Base-by-base conservation (phyloP, 1,284 basidiomycete species). In the Hypsizygus ulmarius region DNA sequence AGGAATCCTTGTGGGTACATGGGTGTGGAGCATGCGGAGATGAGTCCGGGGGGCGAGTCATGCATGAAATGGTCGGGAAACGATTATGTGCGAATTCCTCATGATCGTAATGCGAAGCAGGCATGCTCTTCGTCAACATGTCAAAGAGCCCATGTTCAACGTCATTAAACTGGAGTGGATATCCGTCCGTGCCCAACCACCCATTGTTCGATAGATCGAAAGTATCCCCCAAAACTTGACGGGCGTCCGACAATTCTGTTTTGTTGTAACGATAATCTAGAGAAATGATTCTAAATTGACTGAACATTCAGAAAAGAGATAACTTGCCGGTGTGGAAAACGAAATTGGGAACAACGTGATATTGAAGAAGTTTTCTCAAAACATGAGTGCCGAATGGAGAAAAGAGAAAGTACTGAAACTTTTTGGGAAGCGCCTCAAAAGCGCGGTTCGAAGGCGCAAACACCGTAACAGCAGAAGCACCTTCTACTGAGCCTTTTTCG, bases 401-500 rank as follows among this genome's bases (percentile, higher is more conserved):
- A 67, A 89, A 88, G 45, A 90, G 71, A 72, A 75, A 90, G 29
- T 73, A 58, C 48, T 70, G 72, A 38, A 90, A 72, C 43, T 73
- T 75, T 33, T 54, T 60, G 0, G 87, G 87, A 16, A 90, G 71
- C 7, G 60, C 64, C 21, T 68, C 57, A 65, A 87, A 90, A 2
- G 87, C 87, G 6, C 61, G 62, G 61, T 88, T 87, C 41, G 74
- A 74, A 0, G 86, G 87, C 1, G 77, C 79, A 59, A 90, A 88
- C 35, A 81, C 54, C 0, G 87, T 88, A 8, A 79, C 72, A 6
- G 80, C 69, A 0, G 72, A 63, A 9, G 74, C 62, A 7, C 87
- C 85, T 39, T 67, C 55, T 44, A 78, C 68, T 21, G 63, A 54
- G 56, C 64, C 58, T 53, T 68, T 56, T 40, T 69, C 60, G 9